These are phyloP conservation scores for Mycena sanguinolenta DNA, from an alignment of 768 basidiomycete species.

Conservation along the genomic window DNA sequence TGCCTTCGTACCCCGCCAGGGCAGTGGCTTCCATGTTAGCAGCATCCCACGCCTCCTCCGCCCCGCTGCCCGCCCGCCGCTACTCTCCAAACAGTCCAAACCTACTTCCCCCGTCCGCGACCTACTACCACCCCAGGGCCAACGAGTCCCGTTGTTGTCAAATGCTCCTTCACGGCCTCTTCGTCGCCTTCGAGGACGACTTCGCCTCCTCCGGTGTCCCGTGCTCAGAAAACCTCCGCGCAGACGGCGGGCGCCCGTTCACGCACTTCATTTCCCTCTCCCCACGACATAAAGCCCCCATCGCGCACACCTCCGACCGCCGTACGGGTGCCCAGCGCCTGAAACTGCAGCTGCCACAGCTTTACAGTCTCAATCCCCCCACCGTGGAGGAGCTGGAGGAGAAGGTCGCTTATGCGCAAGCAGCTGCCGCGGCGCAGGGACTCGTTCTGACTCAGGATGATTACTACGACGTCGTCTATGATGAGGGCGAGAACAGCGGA, in stretches of 20 bases:
- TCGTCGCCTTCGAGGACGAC: slow-evolving; percentile 42
- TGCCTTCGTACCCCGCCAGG: not conserved
- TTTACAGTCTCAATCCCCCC: slow-evolving; percentile 24
- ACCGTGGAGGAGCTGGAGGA: slow-evolving; percentile 24
- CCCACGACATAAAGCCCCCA: slow-evolving; percentile 20
- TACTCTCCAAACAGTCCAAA: slow-evolving; percentile 17
- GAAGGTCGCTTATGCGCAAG: slow-evolving; percentile 16
- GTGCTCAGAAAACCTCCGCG: slow-evolving; percentile 19
- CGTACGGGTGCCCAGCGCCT: slow-evolving; percentile 18
- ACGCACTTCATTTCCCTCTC: slow-evolving; percentile 38
- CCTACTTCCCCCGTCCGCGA: not conserved
- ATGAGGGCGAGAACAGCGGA: slow-evolving; percentile 30
- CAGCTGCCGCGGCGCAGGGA: slow-evolving; percentile 8
- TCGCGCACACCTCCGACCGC: slow-evolving; percentile 15
- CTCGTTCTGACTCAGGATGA: slow-evolving; percentile 21
- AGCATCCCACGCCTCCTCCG: slow-evolving; percentile 27
- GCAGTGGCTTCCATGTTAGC: slow-evolving; percentile 22
- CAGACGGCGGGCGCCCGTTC: slow-evolving; percentile 32
- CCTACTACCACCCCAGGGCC: slow-evolving; percentile 15
- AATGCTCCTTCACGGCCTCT: slow-evolving; percentile 38
- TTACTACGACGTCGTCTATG: slow-evolving; percentile 33
- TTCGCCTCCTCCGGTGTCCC: slow-evolving; percentile 28
- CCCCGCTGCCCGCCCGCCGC: slow-evolving; percentile 6
- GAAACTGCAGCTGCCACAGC: slow-evolving; percentile 19
- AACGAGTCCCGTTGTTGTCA: slow-evolving; percentile 40